Evolutionary conservation across 1,139 yeast species (phyloP).

Genomic region (Kodamaea fungicola): DNA sequence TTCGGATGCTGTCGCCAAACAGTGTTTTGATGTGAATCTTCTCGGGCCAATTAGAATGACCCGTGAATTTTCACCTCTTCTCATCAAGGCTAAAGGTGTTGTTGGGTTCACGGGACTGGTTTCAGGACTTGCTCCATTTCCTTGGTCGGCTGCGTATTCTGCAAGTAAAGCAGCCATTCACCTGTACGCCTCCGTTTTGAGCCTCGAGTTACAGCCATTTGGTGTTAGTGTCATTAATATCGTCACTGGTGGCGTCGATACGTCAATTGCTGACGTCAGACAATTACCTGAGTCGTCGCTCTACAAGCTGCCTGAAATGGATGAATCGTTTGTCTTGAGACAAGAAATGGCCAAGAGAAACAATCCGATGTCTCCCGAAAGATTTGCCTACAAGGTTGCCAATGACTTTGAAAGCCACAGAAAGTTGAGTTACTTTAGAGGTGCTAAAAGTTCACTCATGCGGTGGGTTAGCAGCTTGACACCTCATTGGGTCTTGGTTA

Average conservation of each 20-base stretch:
- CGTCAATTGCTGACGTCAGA: slow-evolving; percentile 52
- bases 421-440: slow-evolving; percentile 5
- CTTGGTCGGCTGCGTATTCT: slow-evolving; percentile 67
- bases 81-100: slow-evolving; percentile 67
- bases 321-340: slow-evolving; percentile 47
- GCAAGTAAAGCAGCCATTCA: slow-evolving; percentile 77
- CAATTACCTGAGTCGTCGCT: slow-evolving; percentile 55
- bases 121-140: slow-evolving; percentile 66
- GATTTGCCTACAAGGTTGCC: slow-evolving; percentile 54
- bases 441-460: slow-evolving; percentile 6
- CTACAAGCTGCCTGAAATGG: slow-evolving; percentile 50
- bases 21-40: slow-evolving; percentile 66
- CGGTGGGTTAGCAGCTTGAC: neutral
- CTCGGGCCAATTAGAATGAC: slow-evolving; percentile 64
- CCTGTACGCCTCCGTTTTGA: slow-evolving; percentile 59
- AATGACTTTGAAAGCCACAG: slow-evolving; percentile 35
- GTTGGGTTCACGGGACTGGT: slow-evolving; percentile 75
- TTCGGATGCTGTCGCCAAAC: slow-evolving; percentile 50
- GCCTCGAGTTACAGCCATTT: slow-evolving; percentile 69
- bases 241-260: slow-evolving; percentile 62
- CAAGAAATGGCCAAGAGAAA: slow-evolving; percentile 44
- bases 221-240: slow-evolving; percentile 70
- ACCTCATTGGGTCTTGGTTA: neutral
- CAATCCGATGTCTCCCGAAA: slow-evolving; percentile 56
- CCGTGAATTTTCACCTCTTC: slow-evolving; percentile 53